A percentile compares a stretch with the other conserved stretches of the same genome.
These are phyloP conservation scores for Bodo saltans DNA, from an alignment of 78 protist species.

Conservation along the genomic window DNA sequence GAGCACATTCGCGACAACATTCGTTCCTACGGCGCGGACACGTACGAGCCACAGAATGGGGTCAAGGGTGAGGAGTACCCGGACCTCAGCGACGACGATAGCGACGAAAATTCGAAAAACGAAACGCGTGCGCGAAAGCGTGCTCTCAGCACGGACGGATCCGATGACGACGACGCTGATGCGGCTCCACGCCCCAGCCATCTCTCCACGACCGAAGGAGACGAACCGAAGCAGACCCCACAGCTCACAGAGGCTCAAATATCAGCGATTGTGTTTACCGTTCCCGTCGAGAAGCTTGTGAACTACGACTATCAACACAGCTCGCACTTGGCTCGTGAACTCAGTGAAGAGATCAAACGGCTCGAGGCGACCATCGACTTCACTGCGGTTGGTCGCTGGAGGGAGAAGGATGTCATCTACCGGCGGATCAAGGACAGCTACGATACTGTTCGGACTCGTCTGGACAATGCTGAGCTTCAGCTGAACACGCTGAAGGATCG, in stretches of 20 bases:
- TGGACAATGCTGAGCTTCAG: slow-evolving; percentile 10
- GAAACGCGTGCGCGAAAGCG: not conserved
- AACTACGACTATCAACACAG: not conserved
- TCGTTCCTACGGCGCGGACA: not conserved
- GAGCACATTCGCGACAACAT: not conserved
- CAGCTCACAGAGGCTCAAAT: not conserved
- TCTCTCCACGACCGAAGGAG: not conserved
- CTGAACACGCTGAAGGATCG: slow-evolving; percentile 41
- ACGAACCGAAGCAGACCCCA: not conserved
- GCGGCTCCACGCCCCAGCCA: not conserved
- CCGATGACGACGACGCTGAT: slow-evolving; percentile 1
- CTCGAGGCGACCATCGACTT: slow-evolving; percentile 1
- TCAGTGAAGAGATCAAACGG: not conserved
- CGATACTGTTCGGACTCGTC: not conserved
- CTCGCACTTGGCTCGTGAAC: not conserved
- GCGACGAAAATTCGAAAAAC: not conserved
- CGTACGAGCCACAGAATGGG: not conserved
- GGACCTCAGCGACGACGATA: not conserved
- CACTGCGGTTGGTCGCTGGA: slow-evolving; percentile 19
- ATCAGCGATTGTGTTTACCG: not conserved
- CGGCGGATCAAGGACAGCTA: not conserved
- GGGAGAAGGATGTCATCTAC: slow-evolving; percentile 19
- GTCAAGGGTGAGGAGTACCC: not conserved
- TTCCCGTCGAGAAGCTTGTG: not conserved
- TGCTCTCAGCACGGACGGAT: not conserved